Evolutionary conservation across 1,139 yeast genomes (phyloP).

Genomic region (Saccharomyces hybrid): DNA sequence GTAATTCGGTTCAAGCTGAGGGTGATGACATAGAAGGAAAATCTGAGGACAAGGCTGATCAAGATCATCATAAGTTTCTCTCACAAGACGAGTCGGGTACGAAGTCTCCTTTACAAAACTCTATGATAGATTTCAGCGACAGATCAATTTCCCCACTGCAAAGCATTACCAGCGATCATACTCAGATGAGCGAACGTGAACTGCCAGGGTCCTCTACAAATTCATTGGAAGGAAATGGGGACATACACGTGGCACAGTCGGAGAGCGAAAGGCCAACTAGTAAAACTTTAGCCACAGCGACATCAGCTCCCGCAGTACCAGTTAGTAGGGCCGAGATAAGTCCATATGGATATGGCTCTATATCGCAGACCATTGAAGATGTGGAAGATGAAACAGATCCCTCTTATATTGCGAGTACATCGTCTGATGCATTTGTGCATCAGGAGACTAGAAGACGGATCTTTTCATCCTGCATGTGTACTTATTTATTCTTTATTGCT

Average conservation of each 20-base stretch:
- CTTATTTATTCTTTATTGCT: conserved; percentile 44
- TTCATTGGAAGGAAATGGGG: background rate
- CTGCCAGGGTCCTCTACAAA: background rate
- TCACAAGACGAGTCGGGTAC: background rate
- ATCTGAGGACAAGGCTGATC: background rate
- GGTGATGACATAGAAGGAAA: background rate
- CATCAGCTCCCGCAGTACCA: background rate
- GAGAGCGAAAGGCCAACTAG: background rate
- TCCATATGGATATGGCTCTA: background rate
- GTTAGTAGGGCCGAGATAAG: background rate
- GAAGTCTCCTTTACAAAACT: background rate
- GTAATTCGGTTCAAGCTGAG: background rate
- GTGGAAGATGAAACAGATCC: background rate
- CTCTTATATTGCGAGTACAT: background rate
- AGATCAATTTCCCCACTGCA: background rate
- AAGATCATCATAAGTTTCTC: background rate
- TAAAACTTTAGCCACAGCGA: background rate
- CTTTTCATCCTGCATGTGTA: background rate
- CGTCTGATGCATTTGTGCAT: background rate
- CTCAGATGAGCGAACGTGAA: background rate
- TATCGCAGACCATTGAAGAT: background rate
- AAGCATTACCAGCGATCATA: background rate
- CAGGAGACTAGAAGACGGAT: background rate
- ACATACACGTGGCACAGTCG: background rate
- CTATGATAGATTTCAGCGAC: background rate